Evolutionary conservation across 805 yeast species (phyloP).

Genomic region (Sugiyamaella boreocaroliniensis): DNA sequence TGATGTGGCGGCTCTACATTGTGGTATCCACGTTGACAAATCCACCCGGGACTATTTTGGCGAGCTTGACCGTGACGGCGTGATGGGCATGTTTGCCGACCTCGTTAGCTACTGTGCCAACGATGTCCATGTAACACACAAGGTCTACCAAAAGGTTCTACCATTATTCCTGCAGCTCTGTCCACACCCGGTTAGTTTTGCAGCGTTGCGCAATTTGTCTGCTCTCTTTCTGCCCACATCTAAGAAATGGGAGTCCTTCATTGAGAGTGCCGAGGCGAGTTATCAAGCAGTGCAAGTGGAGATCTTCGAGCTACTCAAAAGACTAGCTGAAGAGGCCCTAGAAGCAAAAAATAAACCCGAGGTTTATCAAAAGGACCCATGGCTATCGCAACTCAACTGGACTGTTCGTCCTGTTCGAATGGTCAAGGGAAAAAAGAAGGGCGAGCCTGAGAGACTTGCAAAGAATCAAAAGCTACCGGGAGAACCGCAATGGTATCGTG

Average conservation of each 20-base stretch:
- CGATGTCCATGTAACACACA: slow-evolving; percentile 73
- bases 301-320: slow-evolving; percentile 52
- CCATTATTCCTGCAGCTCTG: slow-evolving; percentile 62
- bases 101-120: slow-evolving; percentile 76
- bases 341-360: slow-evolving; percentile 38
- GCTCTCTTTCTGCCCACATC: slow-evolving; percentile 75
- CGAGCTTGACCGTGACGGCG: slow-evolving; percentile 44
- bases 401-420: slow-evolving; percentile 49
- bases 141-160: slow-evolving; percentile 58
- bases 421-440: slow-evolving; percentile 63
- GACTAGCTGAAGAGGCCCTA: slow-evolving; percentile 56
- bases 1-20: slow-evolving; percentile 73
- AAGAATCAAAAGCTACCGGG: slow-evolving; percentile 81
- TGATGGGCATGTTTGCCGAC: slow-evolving; percentile 50
- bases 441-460: slow-evolving; percentile 27
- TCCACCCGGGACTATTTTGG: slow-evolving; percentile 58
- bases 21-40: slow-evolving; percentile 63
- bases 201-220: slow-evolving; percentile 71
- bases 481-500: slow-evolving; percentile 88
- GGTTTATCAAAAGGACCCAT: slow-evolving; percentile 58
- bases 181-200: slow-evolving; percentile 93
- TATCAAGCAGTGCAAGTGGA: slow-evolving; percentile 52
- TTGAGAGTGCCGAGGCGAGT: slow-evolving; percentile 58
- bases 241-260: slow-evolving; percentile 62
- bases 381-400: slow-evolving; percentile 93